Evolutionary conservation across 257 asterid genomes (phyloP), one percentile per base, ranked within the genome.

Genomic region (Avicennia marina): DNA sequence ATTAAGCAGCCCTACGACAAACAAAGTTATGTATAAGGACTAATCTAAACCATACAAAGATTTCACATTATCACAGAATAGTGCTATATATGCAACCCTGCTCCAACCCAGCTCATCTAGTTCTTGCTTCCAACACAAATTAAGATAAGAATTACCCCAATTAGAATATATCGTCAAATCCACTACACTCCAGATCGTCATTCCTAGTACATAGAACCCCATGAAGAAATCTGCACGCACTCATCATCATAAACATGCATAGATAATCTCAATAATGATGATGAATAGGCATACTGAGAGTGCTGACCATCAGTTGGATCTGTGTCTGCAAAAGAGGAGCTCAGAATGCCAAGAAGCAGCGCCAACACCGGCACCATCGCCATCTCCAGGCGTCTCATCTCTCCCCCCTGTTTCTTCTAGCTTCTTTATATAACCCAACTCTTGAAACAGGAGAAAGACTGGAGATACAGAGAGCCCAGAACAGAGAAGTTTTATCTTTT

Each of bases 291-390:
- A 18, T 19, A 49, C 6, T 13, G 26, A 61, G 45, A 67, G 46
- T 1, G 26, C 76, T 69, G 19, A 83, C 91, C 81, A 68, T 83
- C 87, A 71, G 51, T 68, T 75, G 83, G 87, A 75, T 83, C 91
- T 80, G 91, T 83, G 22, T 50, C 78, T 11, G 81, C 91, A 70
- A 70, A 63, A 32, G 68, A 22, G 36, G 57, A 70, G 79, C 83
- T 72, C 49, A 77, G 53, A 75, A 65, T 46, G 76, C 76, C 68
- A 51, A 77, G 62, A 72, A 82, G 76, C 36, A 79, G 61, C 72
- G 57, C 73, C 68, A 25, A 63, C 61, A 55, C 77, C 65, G 45
- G 70, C 71, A 47, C 69, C 80, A 46, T 76, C 69, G 34, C 75
- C 74, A 67, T 50, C 65, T 24, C 75, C 94, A 57, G 50, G 81